Percentiles rank a stretch among this genome's conserved stretches.
phyloP scores from a whole-genome alignment of 176 grass and related monocot species.

The Lolium multiflorum region DNA sequence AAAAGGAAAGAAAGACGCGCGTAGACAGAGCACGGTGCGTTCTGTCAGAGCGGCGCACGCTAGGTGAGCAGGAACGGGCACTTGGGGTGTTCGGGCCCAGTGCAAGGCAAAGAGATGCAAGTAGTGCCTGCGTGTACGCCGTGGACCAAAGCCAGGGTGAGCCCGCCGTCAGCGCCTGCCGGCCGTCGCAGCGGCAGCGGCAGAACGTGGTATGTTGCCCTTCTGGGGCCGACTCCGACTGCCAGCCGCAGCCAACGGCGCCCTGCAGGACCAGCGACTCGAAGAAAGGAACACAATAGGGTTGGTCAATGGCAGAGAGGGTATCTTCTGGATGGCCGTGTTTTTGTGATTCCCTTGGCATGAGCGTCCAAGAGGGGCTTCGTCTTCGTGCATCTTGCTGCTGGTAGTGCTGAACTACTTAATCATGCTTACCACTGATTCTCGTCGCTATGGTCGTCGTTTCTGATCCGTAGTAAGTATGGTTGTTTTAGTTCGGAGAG shows the following conservation, averaged over 20 bases:
- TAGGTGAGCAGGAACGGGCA: too few species aligned
- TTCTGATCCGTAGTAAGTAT: too few species aligned
- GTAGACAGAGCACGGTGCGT: not conserved
- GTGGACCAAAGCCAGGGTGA: too few species aligned
- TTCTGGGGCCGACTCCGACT: not conserved
- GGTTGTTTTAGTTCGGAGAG: too few species aligned
- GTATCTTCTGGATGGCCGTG: constrained; percentile 1
- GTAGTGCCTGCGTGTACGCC: too few species aligned
- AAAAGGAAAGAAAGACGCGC: too few species aligned
- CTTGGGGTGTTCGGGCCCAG: not conserved
- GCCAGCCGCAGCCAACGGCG: not conserved
- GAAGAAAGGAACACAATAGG: not conserved
- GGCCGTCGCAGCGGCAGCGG: not conserved
- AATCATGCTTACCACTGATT: too few species aligned
- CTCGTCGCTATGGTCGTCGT: too few species aligned
- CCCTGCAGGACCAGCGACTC: not conserved
- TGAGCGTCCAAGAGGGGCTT: constrained; percentile 27
- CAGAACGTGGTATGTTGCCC: constrained; percentile 4
- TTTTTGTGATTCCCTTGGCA: constrained; percentile 45
- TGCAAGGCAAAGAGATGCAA: not conserved
- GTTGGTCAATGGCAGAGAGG: not conserved
- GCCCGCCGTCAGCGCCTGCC: not conserved
- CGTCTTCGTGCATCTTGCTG: too few species aligned
- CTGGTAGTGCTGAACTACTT: too few species aligned
- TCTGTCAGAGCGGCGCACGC: not conserved